Evolutionary conservation across 805 yeast species (phyloP).

Genomic region (Barnettozyma wickerhamii): DNA sequence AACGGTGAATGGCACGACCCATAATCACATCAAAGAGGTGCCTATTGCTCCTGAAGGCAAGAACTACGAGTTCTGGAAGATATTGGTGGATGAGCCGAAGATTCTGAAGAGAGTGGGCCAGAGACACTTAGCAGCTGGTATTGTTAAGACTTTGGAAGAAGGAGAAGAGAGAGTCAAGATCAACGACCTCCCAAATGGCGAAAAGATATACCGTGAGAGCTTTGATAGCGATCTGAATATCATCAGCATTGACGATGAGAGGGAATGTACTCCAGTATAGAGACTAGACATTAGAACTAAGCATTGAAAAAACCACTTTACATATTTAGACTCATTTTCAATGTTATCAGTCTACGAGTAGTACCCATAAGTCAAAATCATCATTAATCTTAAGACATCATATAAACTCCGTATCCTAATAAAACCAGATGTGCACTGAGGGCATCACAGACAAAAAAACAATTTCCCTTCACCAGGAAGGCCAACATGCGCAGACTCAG

Average conservation of each 20-base stretch:
- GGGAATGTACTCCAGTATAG: constrained; percentile 12
- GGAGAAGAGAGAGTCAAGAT: constrained; percentile 47
- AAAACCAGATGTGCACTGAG: too few species aligned
- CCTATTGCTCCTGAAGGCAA: constrained; percentile 17
- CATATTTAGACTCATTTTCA: background rate
- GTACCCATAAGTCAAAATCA: too few species aligned
- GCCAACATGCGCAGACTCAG: background rate
- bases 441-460: too few species aligned
- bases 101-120: constrained; percentile 57
- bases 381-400: background rate
- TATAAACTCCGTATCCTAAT: background rate
- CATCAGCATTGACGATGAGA: constrained; percentile 23
- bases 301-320: background rate
- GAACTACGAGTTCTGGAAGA: constrained; percentile 46
- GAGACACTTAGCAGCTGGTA: constrained; percentile 61
- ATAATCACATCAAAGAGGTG: constrained; percentile 7
- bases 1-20: background rate
- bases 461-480: background rate
- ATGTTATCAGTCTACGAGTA: too few species aligned
- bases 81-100: constrained; percentile 39
- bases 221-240: constrained; percentile 24
- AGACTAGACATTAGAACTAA: background rate
- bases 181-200: constrained; percentile 67
- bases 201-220: constrained; percentile 21
- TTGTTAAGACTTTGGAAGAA: constrained; percentile 41